Conservation (phyloP, 495 filamentous ascomycete genomes). For the Hapsidospora chrysogenum region DNA sequence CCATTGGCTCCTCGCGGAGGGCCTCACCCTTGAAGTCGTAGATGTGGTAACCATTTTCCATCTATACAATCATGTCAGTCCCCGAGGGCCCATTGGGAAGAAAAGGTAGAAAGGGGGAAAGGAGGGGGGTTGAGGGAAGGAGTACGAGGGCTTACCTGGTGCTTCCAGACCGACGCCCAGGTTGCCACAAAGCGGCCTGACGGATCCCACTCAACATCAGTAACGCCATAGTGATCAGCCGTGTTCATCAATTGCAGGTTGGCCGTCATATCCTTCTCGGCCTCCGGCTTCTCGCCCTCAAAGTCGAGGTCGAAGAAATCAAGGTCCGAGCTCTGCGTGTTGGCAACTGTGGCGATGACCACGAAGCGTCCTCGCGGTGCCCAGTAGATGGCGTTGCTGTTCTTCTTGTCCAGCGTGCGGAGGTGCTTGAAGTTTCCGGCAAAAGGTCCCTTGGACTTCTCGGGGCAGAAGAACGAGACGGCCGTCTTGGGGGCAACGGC, state of each 20-base stretch:
- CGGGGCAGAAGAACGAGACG: slow-evolving; percentile 89
- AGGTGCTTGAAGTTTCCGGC: slow-evolving; percentile 92
- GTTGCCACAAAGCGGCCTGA: slow-evolving; percentile 87
- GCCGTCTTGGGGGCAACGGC: slow-evolving; percentile 84
- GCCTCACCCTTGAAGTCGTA: slow-evolving; percentile 89
- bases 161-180: slow-evolving; percentile 88
- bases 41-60: slow-evolving; percentile 97
- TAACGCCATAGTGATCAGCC: slow-evolving; percentile 90
- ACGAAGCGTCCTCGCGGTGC: slow-evolving; percentile 94
- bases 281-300: slow-evolving; percentile 86
- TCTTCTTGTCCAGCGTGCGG: slow-evolving; percentile 91
- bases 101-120: too few relatives aligned
- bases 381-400: slow-evolving; percentile 98
- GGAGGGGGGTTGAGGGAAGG: too few relatives aligned
- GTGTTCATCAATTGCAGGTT: slow-evolving; percentile 88
- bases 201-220: slow-evolving; percentile 95
- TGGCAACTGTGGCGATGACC: slow-evolving; percentile 79
- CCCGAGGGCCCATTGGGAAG: too few relatives aligned
- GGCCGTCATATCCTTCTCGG: slow-evolving; percentile 82
- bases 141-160: slow-evolving; percentile 60
- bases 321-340: slow-evolving; percentile 79
- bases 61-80: slow-evolving; percentile 30
- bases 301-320: slow-evolving; percentile 98
- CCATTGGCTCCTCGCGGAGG: slow-evolving; percentile 80
- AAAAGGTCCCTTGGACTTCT: slow-evolving; percentile 63